Conservation (phyloP, 2,329 filamentous ascomycete genomes). For the Metarhizium rileyi region DNA sequence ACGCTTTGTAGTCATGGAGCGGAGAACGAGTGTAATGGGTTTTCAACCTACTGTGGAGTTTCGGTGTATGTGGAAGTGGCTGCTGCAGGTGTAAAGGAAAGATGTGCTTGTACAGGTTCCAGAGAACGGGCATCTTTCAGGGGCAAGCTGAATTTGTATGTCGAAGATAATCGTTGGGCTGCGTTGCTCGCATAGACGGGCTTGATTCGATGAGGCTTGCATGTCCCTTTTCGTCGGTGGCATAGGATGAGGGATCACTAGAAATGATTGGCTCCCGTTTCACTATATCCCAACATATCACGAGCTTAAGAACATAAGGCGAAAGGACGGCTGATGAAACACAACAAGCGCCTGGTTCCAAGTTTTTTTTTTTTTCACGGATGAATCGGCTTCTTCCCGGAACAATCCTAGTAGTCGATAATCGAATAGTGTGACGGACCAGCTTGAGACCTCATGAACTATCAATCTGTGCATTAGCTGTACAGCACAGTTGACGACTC, state of each 20-base stretch:
- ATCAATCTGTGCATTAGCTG: too few species aligned
- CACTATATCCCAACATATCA: not conserved
- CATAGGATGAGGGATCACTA: not conserved
- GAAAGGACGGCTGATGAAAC: not conserved
- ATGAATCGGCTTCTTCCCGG: not conserved
- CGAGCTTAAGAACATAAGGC: not conserved
- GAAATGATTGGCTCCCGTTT: conserved; percentile 3
- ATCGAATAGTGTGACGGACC: not conserved
- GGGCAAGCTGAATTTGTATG: too few species aligned
- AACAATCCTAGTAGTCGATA: not conserved
- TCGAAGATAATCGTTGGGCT: not conserved
- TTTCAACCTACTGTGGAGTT: not conserved
- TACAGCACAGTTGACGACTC: too few species aligned
- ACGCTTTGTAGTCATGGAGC: not conserved
- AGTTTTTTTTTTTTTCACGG: too few species aligned
- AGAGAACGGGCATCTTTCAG: too few species aligned
- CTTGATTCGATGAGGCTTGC: not conserved
- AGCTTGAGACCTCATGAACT: not conserved
- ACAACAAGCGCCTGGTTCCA: not conserved
- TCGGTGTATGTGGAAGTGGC: not conserved
- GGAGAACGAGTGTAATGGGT: too few species aligned
- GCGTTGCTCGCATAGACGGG: not conserved
- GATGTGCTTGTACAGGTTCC: too few species aligned
- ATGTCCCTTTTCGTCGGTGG: not conserved
- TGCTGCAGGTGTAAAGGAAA: not conserved